Conservation (phyloP, 192 early-diverging fungal species). For the Coemansia sp. region DNA sequence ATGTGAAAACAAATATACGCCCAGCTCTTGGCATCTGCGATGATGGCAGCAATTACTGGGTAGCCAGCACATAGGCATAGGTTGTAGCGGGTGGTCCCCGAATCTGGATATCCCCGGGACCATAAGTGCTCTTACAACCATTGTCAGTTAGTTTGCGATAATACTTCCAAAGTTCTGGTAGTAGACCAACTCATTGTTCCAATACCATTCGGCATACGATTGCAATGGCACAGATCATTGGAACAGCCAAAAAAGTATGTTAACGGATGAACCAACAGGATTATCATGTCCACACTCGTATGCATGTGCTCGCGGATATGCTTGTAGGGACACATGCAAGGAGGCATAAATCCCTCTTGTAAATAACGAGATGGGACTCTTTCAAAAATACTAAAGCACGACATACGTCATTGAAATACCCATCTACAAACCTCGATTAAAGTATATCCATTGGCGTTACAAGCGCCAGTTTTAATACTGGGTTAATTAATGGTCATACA, state of each 20-base stretch:
- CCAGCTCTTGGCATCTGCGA: not conserved
- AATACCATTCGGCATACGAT: not conserved
- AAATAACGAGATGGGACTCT: not conserved
- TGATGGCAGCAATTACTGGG: not conserved
- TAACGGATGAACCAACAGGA: not conserved
- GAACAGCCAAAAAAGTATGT: not conserved
- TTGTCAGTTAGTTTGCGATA: not conserved
- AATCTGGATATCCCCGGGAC: not conserved
- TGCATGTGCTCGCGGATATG: not conserved
- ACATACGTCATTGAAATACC: not conserved
- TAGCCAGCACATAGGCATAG: not conserved
- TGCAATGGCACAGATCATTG: not conserved
- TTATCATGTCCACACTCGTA: not conserved
- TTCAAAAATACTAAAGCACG: not conserved
- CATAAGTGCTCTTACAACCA: not conserved
- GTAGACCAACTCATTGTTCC: not conserved
- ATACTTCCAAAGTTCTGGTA: not conserved
- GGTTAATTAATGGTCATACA: too few relatives aligned
- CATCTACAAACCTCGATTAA: not conserved
- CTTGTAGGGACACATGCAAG: not conserved
- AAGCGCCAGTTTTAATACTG: too few relatives aligned
- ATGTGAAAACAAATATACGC: not conserved
- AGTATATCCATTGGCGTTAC: not conserved
- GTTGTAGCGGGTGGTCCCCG: not conserved
- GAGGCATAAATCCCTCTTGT: not conserved